Evolutionary conservation across 2,329 filamentous ascomycete genomes (phyloP), one percentile per base, ranked within the genome.

Genomic region (Verticillium nonalfalfae): DNA sequence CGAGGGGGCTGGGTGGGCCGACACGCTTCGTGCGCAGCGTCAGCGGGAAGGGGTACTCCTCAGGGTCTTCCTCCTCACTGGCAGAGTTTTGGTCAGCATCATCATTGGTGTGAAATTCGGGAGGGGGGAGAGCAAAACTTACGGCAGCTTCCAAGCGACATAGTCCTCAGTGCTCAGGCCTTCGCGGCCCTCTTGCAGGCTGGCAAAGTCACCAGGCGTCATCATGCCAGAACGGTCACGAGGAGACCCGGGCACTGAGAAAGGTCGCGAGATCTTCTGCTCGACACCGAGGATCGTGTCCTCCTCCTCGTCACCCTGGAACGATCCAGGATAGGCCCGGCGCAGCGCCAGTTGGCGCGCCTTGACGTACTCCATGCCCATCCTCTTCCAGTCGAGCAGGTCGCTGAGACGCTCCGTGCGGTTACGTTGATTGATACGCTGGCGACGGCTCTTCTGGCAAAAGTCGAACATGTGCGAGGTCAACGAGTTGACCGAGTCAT

Each of bases 321-420:
- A 99, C 3, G 92, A 94, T 59, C 84, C 82, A 58, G 95, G 94
- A 75, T 98, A 99, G 21, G 95, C 95, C 75, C 95, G 86, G 70
- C 95, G 85, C 65, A 99, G 81, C 31, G 95, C 95, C 71, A 99
- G 78, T 75, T 98, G 95, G 57, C 95, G 87, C 38, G 95, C 95
- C 81, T 98, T 99, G 78, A 97, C 92, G 72, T 99, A 99, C 78
- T 99, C 95, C 88, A 98, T 89, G 26, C 95, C 95, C 95, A 99
- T 99, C 58, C 95, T 86, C 84, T 98, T 98, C 95, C 95, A 99
- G 78, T 99, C 95, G 50, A 99, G 83, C 63, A 99, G 81, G 73
- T 99, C 95, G 71, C 93, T 96, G 60, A 99, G 80, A 57, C 95
- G 87, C 81, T 99, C 95, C 0, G 95, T 99, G 60, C 95, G 87